Base-by-base conservation (phyloP, 371 early-diverging fungal species). In the Mortierella sp. region DNA sequence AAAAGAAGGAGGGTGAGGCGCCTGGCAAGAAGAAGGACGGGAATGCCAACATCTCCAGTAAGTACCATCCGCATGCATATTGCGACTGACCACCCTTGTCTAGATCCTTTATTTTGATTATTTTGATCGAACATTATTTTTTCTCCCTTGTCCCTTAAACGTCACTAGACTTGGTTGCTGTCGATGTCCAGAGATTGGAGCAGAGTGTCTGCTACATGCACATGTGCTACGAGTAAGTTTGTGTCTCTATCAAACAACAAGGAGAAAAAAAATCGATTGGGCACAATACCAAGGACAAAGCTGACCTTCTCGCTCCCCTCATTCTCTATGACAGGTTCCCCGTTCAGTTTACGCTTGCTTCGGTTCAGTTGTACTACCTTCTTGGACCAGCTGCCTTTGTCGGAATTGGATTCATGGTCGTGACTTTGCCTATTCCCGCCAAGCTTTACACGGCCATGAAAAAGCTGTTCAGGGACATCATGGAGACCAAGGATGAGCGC, bases 331-430 rank as follows among this genome's bases (percentile, higher is more conserved):
- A 93, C 68, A 88, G 88, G 9, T 87, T 86, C 48, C 92, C 93
- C 2, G 68, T 93, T 22, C 90, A 91, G 72, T 88, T 93, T 34
- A 31, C 85, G 1, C 67, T 93, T 34, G 91, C 93, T 47, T 81
- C 91, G 14, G 87, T 89, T 82, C 89, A 90, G 75, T 79, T 95
- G 58, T 92, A 92, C 71, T 85, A 84, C 55, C 81, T 93, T n/a
- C 82, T 95, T 45, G 95, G 95, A n/a, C 72, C 77, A 4, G 84
- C 94, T 8, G 88, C 94, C 24, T 70, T 94, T 24, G 90, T 88
- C 66, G 95, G 95, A 41, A 88, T 94, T 1, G 74, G 87, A 8
- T 81, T 90, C 65, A 90, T 93, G 74, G 64, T 89, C 4, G 26
- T 90, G 14, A 86, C 88, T 34, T 93, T 92, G 58, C 93, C 93